These are phyloP conservation scores for Lentinus brumalis DNA, from an alignment of 768 basidiomycete species.

Conservation along the genomic window DNA sequence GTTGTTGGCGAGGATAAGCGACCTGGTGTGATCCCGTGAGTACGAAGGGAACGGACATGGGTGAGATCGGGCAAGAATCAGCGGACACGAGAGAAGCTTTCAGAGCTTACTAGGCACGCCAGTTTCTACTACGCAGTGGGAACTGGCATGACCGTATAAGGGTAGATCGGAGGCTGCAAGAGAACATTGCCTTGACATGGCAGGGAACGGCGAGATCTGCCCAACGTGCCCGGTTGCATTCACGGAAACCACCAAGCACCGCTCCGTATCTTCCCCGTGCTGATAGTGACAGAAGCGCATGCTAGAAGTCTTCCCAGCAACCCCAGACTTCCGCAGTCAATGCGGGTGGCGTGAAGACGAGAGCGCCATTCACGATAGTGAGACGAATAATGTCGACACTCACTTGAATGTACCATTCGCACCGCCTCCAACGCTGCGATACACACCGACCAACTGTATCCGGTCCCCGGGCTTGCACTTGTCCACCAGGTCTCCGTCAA, in stretches of 20 bases:
- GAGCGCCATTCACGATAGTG: conserved; percentile 24
- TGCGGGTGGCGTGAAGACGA: background rate
- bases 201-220: background rate
- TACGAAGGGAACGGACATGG: background rate
- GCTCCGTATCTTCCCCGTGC: background rate
- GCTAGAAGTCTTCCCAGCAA: background rate
- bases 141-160: background rate
- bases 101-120: background rate
- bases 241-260: background rate
- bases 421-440: conserved; percentile 92
- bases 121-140: background rate
- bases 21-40: conserved; percentile 50
- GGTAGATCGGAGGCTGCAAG: background rate
- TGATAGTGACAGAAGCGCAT: background rate
- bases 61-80: too few species aligned
- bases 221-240: background rate
- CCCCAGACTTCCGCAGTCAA: background rate
- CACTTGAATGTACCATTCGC: conserved; percentile 93
- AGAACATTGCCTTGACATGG: background rate
- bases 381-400: conserved; percentile 25
- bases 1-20: conserved; percentile 92
- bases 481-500: conserved; percentile 97
- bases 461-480: conserved; percentile 97
- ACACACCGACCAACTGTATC: conserved; percentile 94
- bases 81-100: too few species aligned